Evolutionary conservation across 2,329 filamentous ascomycete genomes (phyloP).

Genomic region (Nigrospora osmanthi): DNA sequence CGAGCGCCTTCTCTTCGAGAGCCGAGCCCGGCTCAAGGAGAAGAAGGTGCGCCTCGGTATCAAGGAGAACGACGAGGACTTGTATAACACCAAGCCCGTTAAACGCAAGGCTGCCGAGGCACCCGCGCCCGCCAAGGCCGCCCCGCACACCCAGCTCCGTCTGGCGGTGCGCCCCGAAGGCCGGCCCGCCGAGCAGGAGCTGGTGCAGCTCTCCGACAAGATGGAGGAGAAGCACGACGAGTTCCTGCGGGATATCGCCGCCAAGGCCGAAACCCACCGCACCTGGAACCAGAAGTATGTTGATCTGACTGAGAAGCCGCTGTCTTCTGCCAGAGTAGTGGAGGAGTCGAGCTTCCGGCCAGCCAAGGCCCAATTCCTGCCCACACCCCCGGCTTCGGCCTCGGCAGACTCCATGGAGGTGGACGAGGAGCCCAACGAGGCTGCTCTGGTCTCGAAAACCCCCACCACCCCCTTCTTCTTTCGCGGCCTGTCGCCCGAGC

Average conservation of each 20-base stretch:
- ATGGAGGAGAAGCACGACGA: constrained; percentile 75
- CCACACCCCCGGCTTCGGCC: constrained; percentile 54
- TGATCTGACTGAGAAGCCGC: constrained; percentile 77
- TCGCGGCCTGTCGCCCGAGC: constrained; percentile 29
- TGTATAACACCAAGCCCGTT: constrained; percentile 82
- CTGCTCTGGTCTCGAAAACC: constrained; percentile 18
- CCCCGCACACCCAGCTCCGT: constrained; percentile 58
- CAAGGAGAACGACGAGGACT: constrained; percentile 87
- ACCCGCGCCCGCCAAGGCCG: constrained; percentile 40
- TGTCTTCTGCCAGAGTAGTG: constrained; percentile 68
- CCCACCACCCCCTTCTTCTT: constrained; percentile 31
- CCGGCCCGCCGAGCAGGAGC: constrained; percentile 63
- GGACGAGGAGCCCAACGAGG: constrained; percentile 31
- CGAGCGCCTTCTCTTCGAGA: constrained; percentile 75
- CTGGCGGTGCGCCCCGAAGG: constrained; percentile 63
- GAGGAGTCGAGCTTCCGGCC: constrained; percentile 59
- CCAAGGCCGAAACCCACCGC: constrained; percentile 79
- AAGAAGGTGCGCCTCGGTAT: constrained; percentile 83
- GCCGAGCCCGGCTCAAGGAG: constrained; percentile 75
- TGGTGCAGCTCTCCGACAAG: constrained; percentile 69
- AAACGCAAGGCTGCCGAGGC: constrained; percentile 54
- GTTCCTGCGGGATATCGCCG: constrained; percentile 74
- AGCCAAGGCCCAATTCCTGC: constrained; percentile 63
- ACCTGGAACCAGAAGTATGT: constrained; percentile 88
- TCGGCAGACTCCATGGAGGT: constrained; percentile 47